Percentiles rank a stretch among this genome's conserved stretches.
These are phyloP conservation scores for Melanopsichium pennsylvanicum DNA, from an alignment of 1,284 basidiomycete species.

Conservation along the genomic window DNA sequence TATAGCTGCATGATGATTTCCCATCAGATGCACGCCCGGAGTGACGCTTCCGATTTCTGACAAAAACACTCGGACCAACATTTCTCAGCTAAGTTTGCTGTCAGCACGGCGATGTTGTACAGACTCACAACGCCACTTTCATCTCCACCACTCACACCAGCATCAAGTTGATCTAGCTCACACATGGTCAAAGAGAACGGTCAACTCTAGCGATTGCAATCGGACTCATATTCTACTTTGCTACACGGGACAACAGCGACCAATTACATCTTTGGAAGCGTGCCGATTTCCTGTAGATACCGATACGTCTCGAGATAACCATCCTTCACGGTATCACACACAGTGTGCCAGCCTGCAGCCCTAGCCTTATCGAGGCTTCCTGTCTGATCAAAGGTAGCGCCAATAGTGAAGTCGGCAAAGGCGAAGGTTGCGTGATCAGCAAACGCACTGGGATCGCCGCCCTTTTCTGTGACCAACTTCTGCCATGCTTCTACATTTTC, in stretches of 20 bases:
- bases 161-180: no score
- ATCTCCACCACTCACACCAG: no score
- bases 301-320: slow-evolving; percentile 40
- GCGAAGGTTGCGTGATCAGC: slow-evolving; percentile 35
- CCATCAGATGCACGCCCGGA: background rate
- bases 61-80: background rate
- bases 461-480: slow-evolving; percentile 33
- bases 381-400: slow-evolving; percentile 40
- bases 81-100: no score
- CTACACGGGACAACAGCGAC: no score
- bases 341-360: slow-evolving; percentile 22
- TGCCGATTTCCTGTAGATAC: slow-evolving; percentile 38
- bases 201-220: no score
- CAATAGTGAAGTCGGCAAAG: slow-evolving; percentile 42
- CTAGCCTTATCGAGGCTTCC: slow-evolving; percentile 38
- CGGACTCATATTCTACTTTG: no score
- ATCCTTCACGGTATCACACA: slow-evolving; percentile 42
- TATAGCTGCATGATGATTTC: background rate
- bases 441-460: slow-evolving; percentile 31
- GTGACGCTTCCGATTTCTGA: background rate
- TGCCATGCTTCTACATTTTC: slow-evolving; percentile 39
- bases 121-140: no score
- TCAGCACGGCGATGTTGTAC: no score
- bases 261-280: slow-evolving; percentile 21
- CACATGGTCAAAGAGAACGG: no score